phyloP scores from a whole-genome alignment of 75 land plant species.

The Picea glauca region DNA sequence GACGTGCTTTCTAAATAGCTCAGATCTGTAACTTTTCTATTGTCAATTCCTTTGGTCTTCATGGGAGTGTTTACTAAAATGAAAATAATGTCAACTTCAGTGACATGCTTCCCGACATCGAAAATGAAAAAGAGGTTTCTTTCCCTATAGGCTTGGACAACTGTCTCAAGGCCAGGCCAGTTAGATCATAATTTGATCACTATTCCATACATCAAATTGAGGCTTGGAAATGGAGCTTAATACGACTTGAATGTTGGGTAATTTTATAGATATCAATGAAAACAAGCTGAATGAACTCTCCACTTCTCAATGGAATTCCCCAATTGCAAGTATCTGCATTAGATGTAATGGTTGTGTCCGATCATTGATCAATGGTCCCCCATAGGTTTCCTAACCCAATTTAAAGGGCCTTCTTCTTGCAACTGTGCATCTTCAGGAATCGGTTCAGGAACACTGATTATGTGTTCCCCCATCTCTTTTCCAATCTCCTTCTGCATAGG shows the following conservation, averaged over 20 bases:
- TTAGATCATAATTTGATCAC: constrained; percentile 75
- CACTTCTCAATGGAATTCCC: too few species aligned
- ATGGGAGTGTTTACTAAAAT: constrained; percentile 89
- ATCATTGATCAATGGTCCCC: too few species aligned
- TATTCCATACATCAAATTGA: constrained; percentile 81
- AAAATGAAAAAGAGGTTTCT: constrained; percentile 72
- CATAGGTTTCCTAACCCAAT: too few species aligned
- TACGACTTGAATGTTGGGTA: constrained; percentile 73
- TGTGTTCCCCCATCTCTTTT: too few species aligned
- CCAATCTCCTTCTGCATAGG: too few species aligned
- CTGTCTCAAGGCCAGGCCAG: constrained; percentile 82
- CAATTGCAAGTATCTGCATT: too few species aligned
- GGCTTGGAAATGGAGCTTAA: constrained; percentile 70
- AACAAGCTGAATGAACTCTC: too few species aligned
- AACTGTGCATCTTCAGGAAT: too few species aligned
- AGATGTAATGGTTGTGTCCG: too few species aligned
- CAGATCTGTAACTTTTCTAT: constrained; percentile 81
- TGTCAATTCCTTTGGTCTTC: constrained; percentile 79
- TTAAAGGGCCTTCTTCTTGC: too few species aligned
- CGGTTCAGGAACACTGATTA: too few species aligned
- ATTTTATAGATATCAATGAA: constrained; percentile 61
- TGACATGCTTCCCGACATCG: constrained; percentile 67
- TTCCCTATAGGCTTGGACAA: constrained; percentile 76
- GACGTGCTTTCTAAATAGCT: constrained; percentile 78
- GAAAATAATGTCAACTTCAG: constrained; percentile 54